Evolutionary conservation across 2,329 filamentous ascomycete species (phyloP).

Genomic region (Sarocladium kiliense): DNA sequence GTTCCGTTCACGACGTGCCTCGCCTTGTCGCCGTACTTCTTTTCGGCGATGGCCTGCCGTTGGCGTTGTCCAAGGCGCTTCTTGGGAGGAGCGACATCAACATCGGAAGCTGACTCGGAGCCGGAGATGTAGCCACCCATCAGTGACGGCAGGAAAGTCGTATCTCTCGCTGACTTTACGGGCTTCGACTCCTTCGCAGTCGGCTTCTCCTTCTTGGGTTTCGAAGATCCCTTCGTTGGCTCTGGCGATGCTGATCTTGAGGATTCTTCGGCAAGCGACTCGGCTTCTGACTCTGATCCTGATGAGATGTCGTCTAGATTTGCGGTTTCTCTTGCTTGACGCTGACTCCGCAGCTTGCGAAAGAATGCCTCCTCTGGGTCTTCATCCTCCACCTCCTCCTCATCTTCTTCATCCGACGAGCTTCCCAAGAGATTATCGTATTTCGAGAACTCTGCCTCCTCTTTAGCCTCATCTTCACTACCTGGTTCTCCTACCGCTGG

Average conservation of each 20-base stretch:
- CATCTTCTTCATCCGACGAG: slow-evolving; percentile 39
- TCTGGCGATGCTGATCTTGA: slow-evolving; percentile 23
- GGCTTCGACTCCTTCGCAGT: slow-evolving; percentile 15
- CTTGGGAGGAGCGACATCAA: slow-evolving; percentile 55
- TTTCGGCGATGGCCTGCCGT: slow-evolving; percentile 74
- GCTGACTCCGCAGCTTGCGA: slow-evolving; percentile 17
- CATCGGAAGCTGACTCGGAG: slow-evolving; percentile 63
- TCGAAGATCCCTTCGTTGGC: slow-evolving; percentile 19
- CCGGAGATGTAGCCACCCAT: slow-evolving; percentile 78
- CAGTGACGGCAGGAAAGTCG: slow-evolving; percentile 68
- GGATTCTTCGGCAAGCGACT: slow-evolving; percentile 17
- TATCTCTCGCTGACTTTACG: slow-evolving; percentile 25
- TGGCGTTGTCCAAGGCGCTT: slow-evolving; percentile 78
- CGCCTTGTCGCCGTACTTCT: slow-evolving; percentile 69
- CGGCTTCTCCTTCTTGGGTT: slow-evolving; percentile 14
- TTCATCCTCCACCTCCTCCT: slow-evolving; percentile 23
- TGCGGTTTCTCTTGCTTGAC: slow-evolving; percentile 27
- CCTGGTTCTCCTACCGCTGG: slow-evolving; percentile 16
- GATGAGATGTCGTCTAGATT: slow-evolving; percentile 34
- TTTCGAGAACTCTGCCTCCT: slow-evolving; percentile 25
- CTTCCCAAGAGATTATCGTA: slow-evolving; percentile 41
- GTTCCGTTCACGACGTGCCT: slow-evolving; percentile 54
- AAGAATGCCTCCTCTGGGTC: slow-evolving; percentile 29
- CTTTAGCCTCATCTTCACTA: slow-evolving; percentile 20
- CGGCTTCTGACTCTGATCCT: slow-evolving; percentile 21